Conservation (phyloP, 2,329 filamentous ascomycete genomes). For the Ascochyta clinopodiicola region DNA sequence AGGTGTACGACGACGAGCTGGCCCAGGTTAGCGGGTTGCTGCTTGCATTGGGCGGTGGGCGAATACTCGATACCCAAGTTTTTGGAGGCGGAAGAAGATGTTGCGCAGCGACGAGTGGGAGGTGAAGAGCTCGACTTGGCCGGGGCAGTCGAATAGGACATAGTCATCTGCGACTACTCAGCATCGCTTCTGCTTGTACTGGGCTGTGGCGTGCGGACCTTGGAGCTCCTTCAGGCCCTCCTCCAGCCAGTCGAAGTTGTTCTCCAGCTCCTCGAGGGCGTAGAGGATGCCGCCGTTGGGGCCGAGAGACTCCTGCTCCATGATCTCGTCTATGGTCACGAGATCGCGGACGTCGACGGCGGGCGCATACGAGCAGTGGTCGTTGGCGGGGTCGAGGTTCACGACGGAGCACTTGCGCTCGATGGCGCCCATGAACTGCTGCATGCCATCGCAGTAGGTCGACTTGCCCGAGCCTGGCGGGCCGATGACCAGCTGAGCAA, state of each 20-base stretch:
- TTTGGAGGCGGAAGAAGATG: constrained; percentile 89
- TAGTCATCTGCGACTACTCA: constrained; percentile 72
- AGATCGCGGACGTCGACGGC: constrained; percentile 90
- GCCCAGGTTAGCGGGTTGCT: constrained; percentile 30
- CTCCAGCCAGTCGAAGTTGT: constrained; percentile 92
- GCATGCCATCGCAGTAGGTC: constrained; percentile 98
- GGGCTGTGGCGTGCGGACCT: constrained; percentile 48
- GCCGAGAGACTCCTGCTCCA: constrained; percentile 87
- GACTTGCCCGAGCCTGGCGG: constrained; percentile 95
- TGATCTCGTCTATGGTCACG: constrained; percentile 91
- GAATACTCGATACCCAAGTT: constrained; percentile 87
- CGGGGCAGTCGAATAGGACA: constrained; percentile 92
- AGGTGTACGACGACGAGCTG: constrained; percentile 93
- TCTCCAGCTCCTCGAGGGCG: constrained; percentile 91
- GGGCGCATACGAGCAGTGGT: constrained; percentile 85
- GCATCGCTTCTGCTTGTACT: constrained; percentile 7
- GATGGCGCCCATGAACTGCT: constrained; percentile 96
- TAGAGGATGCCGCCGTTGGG: constrained; percentile 94
- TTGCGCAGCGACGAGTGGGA: constrained; percentile 91
- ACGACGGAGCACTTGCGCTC: constrained; percentile 93
- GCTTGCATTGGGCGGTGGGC: constrained; percentile 31
- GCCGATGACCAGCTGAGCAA: constrained; percentile 85
- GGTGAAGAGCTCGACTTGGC: constrained; percentile 96
- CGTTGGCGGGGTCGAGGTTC: constrained; percentile 97
- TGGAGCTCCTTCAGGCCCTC: constrained; percentile 77